Evolutionary conservation across 176 grass and related monocot species (phyloP).

Genomic region (Oryza longistaminata): DNA sequence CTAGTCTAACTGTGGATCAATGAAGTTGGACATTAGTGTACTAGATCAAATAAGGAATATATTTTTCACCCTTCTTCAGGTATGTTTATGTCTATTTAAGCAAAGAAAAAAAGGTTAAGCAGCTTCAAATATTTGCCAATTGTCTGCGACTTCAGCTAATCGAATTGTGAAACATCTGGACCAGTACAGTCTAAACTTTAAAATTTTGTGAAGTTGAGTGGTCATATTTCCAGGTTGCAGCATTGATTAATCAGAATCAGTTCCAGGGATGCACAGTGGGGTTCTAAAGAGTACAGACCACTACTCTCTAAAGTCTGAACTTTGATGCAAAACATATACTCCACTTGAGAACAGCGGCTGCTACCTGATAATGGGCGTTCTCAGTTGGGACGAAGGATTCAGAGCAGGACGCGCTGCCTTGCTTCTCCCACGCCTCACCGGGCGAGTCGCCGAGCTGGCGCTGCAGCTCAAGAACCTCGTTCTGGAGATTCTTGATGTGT

Average conservation of each 20-base stretch:
- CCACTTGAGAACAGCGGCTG: background rate
- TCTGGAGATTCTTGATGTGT: slow-evolving; percentile 78
- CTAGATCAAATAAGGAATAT: too few species aligned
- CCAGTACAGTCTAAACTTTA: background rate
- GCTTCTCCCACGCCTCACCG: slow-evolving; percentile 58
- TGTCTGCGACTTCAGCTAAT: too few species aligned
- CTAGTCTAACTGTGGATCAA: background rate
- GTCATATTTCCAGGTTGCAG: background rate
- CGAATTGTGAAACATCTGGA: background rate
- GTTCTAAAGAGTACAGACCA: background rate
- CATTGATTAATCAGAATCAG: background rate
- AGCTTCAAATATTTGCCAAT: too few species aligned
- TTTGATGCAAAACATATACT: background rate
- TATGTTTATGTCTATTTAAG: too few species aligned
- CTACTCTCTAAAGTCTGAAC: background rate
- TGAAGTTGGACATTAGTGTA: background rate
- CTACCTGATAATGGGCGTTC: slow-evolving; percentile 63
- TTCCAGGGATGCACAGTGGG: background rate
- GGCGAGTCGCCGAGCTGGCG: slow-evolving; percentile 52
- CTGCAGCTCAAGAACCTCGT: slow-evolving; percentile 72
- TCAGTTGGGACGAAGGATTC: slow-evolving; percentile 35
- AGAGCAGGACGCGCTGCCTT: slow-evolving; percentile 47
- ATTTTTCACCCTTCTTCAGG: too few species aligned
- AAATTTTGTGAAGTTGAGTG: background rate
- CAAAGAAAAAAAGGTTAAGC: too few species aligned